These are phyloP conservation scores for Lyophyllum shimeji DNA, from an alignment of 768 basidiomycete species.

Conservation along the genomic window DNA sequence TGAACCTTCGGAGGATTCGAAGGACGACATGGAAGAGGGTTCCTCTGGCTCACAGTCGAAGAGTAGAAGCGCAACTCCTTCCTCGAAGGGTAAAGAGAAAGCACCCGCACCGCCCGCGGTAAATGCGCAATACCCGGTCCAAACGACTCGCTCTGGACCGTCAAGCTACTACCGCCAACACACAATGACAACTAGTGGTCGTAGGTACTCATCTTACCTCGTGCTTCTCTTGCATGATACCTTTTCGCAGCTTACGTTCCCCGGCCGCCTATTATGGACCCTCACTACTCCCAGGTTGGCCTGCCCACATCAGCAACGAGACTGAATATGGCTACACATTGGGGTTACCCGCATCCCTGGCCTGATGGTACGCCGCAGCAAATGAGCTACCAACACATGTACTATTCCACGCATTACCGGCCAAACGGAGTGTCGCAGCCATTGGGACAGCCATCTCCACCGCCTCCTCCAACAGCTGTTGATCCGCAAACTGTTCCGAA, in stretches of 20 bases:
- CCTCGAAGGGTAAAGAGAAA: conserved; percentile 40
- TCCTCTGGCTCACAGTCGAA: conserved; percentile 42
- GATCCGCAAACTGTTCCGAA: conserved; percentile 6
- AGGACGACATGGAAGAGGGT: conserved; percentile 29
- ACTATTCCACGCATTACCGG: conserved; percentile 52
- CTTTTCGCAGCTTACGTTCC: conserved; percentile 38
- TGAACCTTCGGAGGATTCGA: conserved; percentile 39
- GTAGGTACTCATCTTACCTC: conserved; percentile 19
- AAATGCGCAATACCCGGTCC: conserved; percentile 27
- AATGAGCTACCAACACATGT: conserved; percentile 35
- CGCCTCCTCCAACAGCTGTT: conserved; percentile 11
- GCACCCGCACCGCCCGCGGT: conserved; percentile 14
- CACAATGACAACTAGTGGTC: conserved; percentile 46
- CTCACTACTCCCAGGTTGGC: conserved; percentile 41
- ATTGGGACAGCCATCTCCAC: conserved; percentile 20
- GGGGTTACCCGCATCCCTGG: conserved; percentile 43
- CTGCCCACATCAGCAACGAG: conserved; percentile 58
- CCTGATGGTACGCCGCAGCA: conserved; percentile 30
- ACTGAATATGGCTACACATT: conserved; percentile 38
- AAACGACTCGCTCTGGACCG: conserved; percentile 33
- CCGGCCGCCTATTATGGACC: conserved; percentile 41
- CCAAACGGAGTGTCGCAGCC: conserved; percentile 24
- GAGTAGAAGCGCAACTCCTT: conserved; percentile 52
- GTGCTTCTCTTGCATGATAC: conserved; percentile 3
- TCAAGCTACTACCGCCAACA: conserved; percentile 70